A percentile compares a stretch with the other conserved stretches of the same genome.
Evolutionary conservation across 2,329 filamentous ascomycete genomes (phyloP).

Genomic region (Claviceps digitariae): DNA sequence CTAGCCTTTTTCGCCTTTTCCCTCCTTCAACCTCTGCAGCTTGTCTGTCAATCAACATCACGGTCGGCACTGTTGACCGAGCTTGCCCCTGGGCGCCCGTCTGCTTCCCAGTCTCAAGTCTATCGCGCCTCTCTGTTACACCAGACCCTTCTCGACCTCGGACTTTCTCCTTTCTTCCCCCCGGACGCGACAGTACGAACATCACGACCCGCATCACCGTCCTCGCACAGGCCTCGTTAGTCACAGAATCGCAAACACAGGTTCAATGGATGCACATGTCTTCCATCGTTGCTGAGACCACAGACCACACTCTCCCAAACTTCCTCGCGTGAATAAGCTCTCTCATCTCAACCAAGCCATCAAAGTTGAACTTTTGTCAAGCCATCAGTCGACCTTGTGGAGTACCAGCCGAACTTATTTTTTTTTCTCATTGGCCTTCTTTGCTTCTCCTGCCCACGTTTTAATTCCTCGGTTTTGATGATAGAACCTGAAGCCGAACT

Average conservation of each 20-base stretch:
- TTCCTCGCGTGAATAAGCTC: not conserved
- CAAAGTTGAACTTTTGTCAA: not conserved
- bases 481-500: slow-evolving; percentile 31
- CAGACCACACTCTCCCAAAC: not conserved
- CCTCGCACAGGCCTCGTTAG: not conserved
- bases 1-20: not conserved
- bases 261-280: slow-evolving; percentile 1
- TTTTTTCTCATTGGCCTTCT: slow-evolving; percentile 8
- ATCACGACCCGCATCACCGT: not conserved
- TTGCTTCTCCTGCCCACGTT: slow-evolving; percentile 1
- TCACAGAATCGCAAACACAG: slow-evolving; percentile 3
- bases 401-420: slow-evolving; percentile 1
- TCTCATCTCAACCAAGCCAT: not conserved
- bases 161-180: not conserved
- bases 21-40: slow-evolving; percentile 2
- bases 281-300: not conserved
- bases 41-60: not conserved
- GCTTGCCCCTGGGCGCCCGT: not conserved
- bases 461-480: slow-evolving; percentile 24
- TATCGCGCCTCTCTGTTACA: not conserved
- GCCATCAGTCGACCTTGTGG: not conserved
- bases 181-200: not conserved
- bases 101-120: not conserved
- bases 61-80: not conserved
- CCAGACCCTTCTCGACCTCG: not conserved